These are phyloP conservation scores for Didymella lethalis DNA, from an alignment of 2,329 filamentous ascomycete genomes.

Conservation along the genomic window DNA sequence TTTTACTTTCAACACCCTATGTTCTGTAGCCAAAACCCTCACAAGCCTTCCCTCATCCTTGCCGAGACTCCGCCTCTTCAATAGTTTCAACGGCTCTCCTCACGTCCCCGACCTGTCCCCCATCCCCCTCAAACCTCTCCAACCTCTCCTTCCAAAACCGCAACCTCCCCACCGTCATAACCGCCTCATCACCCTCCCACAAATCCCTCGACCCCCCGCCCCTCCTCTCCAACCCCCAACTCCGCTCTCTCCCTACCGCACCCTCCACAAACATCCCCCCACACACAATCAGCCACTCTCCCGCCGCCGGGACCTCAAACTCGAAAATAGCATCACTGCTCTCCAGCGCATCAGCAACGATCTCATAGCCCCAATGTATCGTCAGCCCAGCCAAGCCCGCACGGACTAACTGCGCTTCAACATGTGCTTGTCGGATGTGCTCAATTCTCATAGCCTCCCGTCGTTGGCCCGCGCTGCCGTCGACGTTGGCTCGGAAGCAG, in stretches of 20 bases:
- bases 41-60: background rate
- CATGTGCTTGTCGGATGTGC: constrained; percentile 9
- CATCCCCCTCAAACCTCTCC: background rate
- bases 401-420: constrained; percentile 11
- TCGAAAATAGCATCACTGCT: constrained; percentile 8
- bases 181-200: background rate
- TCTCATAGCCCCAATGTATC: constrained; percentile 19
- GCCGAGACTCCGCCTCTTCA: background rate
- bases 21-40: background rate
- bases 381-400: constrained; percentile 11
- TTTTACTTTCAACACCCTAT: too few species aligned
- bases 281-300: constrained; percentile 4
- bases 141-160: constrained; percentile 2
- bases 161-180: constrained; percentile 1
- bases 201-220: background rate
- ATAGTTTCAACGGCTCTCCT: background rate
- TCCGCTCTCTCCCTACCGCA: background rate
- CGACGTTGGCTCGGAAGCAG: constrained; percentile 2
- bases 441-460: background rate
- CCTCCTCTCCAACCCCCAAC: background rate
- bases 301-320: constrained; percentile 17
- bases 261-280: background rate
- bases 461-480: background rate
- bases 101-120: background rate
- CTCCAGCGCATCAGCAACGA: constrained; percentile 16